These are phyloP conservation scores for Polytrichum formosum DNA, from an alignment of 225 moss, liverwort and hornwort genomes.

Conservation along the genomic window DNA sequence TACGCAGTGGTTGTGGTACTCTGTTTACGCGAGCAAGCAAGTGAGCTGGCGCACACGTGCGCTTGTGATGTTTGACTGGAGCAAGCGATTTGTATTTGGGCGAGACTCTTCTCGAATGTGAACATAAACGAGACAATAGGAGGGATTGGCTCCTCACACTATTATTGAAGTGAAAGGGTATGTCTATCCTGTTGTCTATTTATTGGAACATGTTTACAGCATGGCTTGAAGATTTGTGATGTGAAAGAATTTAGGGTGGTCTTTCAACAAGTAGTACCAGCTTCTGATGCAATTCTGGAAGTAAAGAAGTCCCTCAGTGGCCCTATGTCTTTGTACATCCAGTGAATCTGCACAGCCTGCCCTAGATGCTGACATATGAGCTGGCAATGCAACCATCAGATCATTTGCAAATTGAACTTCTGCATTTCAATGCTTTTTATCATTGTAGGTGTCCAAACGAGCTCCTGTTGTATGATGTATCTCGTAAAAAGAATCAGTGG, in stretches of 20 bases:
- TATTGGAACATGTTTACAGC: neutral
- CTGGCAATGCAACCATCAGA: too few species aligned
- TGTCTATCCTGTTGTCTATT: neutral
- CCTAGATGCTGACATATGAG: too few species aligned
- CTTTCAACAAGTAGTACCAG: too few species aligned
- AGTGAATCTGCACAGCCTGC: too few species aligned
- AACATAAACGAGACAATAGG: slow-evolving; percentile 5
- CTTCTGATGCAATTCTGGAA: too few species aligned
- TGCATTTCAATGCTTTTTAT: too few species aligned
- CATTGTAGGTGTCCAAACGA: too few species aligned
- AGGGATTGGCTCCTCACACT: slow-evolving; percentile 5
- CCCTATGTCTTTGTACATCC: too few species aligned
- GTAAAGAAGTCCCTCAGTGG: too few species aligned
- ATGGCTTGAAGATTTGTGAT: neutral
- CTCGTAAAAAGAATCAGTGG: too few species aligned
- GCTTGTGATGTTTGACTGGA: slow-evolving; percentile 77
- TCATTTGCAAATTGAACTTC: too few species aligned
- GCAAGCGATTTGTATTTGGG: slow-evolving; percentile 72
- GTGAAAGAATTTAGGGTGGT: neutral
- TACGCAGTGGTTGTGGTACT: slow-evolving; percentile 98
- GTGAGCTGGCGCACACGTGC: slow-evolving; percentile 89
- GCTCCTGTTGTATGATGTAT: too few species aligned
- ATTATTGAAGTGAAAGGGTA: neutral
- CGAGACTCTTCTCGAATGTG: slow-evolving; percentile 83
- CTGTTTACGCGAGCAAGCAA: slow-evolving; percentile 92